phyloP scores from a whole-genome alignment of 495 filamentous ascomycete genomes.

The Neurospora hispaniola region DNA sequence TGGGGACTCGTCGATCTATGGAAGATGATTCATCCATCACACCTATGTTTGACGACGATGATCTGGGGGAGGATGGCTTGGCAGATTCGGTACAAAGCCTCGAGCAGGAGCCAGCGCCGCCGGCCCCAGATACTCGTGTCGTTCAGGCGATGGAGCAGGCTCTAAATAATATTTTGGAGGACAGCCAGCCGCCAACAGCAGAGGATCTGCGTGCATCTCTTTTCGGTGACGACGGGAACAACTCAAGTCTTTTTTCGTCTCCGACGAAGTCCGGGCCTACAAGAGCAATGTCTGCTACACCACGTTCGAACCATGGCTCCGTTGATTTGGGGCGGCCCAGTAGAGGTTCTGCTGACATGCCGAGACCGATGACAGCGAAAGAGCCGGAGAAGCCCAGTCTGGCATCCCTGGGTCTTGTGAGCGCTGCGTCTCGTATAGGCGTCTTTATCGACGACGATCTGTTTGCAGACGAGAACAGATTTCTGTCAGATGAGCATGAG shows the following conservation, averaged over 20 bases:
- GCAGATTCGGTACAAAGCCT: slow-evolving; percentile 43
- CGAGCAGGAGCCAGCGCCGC: slow-evolving; percentile 32
- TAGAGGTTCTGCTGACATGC: slow-evolving; percentile 48
- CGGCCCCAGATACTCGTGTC: slow-evolving; percentile 44
- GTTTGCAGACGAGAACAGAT: slow-evolving; percentile 82
- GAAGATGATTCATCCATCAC: slow-evolving; percentile 26
- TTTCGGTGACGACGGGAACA: slow-evolving; percentile 38
- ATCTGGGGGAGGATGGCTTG: slow-evolving; percentile 39
- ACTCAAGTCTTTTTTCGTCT: slow-evolving; percentile 37
- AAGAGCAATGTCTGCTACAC: slow-evolving; percentile 10
- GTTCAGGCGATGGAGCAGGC: slow-evolving; percentile 92
- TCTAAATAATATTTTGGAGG: slow-evolving; percentile 88
- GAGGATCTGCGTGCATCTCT: slow-evolving; percentile 52
- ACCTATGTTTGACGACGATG: slow-evolving; percentile 47
- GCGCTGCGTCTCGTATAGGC: slow-evolving; percentile 64
- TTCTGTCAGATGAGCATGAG: slow-evolving; percentile 74
- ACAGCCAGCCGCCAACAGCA: slow-evolving; percentile 45
- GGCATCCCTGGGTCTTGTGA: slow-evolving; percentile 82
- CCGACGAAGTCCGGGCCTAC: slow-evolving; percentile 33
- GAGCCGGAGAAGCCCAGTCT: slow-evolving; percentile 70
- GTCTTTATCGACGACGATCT: slow-evolving; percentile 91
- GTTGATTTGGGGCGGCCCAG: slow-evolving; percentile 39
- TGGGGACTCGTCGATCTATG: background rate
- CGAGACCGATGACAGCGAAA: slow-evolving; percentile 21
- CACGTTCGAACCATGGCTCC: slow-evolving; percentile 38